Evolutionary conservation across 306 rosid genomes (phyloP).

Genomic region (Abrus precatorius): DNA sequence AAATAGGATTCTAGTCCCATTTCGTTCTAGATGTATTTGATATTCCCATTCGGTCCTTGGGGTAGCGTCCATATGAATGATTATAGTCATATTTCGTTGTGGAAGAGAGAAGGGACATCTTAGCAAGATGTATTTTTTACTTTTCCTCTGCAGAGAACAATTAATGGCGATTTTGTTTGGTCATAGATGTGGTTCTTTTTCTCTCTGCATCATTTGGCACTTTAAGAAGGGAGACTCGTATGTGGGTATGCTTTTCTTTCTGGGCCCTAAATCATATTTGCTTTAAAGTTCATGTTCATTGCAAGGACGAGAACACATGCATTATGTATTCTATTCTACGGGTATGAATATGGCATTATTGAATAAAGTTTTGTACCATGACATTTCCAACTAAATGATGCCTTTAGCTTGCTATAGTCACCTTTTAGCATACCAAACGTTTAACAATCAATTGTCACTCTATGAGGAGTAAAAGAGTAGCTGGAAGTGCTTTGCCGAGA

Average conservation of each 20-base stretch:
- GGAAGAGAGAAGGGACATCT: background rate
- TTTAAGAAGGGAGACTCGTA: background rate
- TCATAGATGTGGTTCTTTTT: background rate
- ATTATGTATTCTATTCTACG: background rate
- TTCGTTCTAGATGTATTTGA: background rate
- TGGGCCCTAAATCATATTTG: slow-evolving; percentile 23
- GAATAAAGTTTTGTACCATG: slow-evolving; percentile 38
- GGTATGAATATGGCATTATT: slow-evolving; percentile 34
- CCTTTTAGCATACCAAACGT: slow-evolving; percentile 40
- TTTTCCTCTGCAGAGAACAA: background rate
- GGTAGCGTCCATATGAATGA: background rate
- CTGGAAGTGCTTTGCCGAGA: slow-evolving; percentile 28
- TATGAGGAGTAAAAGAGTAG: slow-evolving; percentile 26
- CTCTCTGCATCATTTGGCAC: background rate
- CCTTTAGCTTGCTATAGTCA: slow-evolving; percentile 2
- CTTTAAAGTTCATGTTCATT: slow-evolving; percentile 25
- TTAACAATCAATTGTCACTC: slow-evolving; percentile 15
- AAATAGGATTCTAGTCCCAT: too few relatives aligned
- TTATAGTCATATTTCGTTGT: background rate
- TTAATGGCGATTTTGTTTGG: background rate
- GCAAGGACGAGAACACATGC: slow-evolving; percentile 19
- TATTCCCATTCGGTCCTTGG: background rate
- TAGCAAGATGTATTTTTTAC: background rate
- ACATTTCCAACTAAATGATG: slow-evolving; percentile 27
- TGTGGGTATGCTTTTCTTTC: background rate